Evolutionary conservation across 305 asterid genomes (phyloP).

Genomic region (Fraxinus ornus): DNA sequence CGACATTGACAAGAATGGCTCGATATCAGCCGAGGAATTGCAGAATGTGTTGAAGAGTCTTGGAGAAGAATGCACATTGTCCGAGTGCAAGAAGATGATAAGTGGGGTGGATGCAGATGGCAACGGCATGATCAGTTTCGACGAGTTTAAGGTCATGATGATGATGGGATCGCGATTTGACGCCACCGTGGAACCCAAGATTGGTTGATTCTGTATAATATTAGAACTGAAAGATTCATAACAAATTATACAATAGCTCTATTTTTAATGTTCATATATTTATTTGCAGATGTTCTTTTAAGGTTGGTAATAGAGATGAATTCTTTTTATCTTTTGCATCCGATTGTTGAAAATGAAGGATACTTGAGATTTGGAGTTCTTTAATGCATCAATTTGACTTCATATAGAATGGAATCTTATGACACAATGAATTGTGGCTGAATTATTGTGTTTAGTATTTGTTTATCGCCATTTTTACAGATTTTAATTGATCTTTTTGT

Average conservation of each 20-base stretch:
- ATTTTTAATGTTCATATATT: not conserved
- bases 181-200: conserved; percentile 11
- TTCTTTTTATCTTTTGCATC: not conserved
- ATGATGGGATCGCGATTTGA: conserved; percentile 52
- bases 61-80: conserved; percentile 80
- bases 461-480: not conserved
- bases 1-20: conserved; percentile 69
- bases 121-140: conserved; percentile 68
- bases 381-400: not conserved
- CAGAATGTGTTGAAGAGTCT: conserved; percentile 62
- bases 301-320: not conserved
- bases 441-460: no score
- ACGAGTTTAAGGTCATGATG: conserved; percentile 96
- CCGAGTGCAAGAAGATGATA: conserved; percentile 80
- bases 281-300: not conserved
- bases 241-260: not conserved
- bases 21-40: conserved; percentile 74
- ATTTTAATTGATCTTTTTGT: not conserved
- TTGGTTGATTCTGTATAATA: not conserved
- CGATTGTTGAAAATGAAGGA: not conserved
- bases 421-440: not conserved
- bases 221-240: not conserved
- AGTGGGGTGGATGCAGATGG: conserved; percentile 81
- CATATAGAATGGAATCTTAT: not conserved
- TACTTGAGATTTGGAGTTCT: not conserved